phyloP scores from a whole-genome alignment of 306 rosid genomes.

The Gleditsia sinensis region DNA sequence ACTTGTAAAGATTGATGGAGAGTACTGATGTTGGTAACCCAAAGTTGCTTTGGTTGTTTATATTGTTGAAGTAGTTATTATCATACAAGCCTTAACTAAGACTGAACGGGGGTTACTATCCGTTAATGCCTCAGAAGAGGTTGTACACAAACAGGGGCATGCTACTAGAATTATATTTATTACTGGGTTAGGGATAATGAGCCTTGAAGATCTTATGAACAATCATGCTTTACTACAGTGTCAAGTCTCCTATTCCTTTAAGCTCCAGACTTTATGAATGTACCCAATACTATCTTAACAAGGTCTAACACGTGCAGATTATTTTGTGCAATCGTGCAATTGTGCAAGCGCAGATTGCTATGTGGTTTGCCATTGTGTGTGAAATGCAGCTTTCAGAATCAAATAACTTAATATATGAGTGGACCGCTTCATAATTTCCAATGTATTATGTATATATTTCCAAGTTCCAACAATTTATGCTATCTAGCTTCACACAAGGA shows the following conservation, averaged over 20 bases:
- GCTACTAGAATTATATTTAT: neutral
- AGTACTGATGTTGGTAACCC: too few relatives aligned
- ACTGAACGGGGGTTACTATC: neutral
- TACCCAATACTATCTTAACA: neutral
- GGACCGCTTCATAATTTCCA: neutral
- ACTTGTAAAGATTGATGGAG: too few relatives aligned
- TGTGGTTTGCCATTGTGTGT: constrained; percentile 16
- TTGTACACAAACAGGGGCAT: neutral
- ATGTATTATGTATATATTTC: neutral
- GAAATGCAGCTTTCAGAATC: neutral
- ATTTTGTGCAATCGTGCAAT: neutral
- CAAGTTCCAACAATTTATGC: neutral
- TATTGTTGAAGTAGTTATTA: too few relatives aligned
- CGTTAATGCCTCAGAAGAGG: neutral
- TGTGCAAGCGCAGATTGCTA: neutral
- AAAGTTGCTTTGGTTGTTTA: too few relatives aligned
- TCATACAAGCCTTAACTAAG: neutral
- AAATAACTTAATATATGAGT: neutral
- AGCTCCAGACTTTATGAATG: neutral
- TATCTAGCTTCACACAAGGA: neutral
- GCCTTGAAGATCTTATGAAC: neutral
- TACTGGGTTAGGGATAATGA: neutral
- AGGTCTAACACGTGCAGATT: neutral
- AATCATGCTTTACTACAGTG: neutral
- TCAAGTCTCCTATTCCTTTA: neutral